Percentiles rank a stretch among this genome's conserved stretches.
These are phyloP conservation scores for Gracilariopsis chorda DNA, from an alignment of 23 red algal species.

Conservation along the genomic window DNA sequence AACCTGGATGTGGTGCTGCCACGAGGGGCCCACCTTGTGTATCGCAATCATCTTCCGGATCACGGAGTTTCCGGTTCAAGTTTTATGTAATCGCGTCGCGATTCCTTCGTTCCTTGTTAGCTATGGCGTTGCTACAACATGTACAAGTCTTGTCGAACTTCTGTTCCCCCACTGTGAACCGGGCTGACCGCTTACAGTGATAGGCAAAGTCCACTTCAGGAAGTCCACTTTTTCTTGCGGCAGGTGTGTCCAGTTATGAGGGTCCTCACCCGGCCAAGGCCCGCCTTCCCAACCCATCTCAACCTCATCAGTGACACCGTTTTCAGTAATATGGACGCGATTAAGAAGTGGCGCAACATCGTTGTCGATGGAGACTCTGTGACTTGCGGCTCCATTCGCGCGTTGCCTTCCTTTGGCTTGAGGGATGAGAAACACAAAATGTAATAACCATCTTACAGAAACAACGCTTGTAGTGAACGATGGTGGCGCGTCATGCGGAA, in stretches of 20 bases:
- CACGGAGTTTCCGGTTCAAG: too few species aligned
- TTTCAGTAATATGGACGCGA: not conserved
- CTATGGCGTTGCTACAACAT: not conserved
- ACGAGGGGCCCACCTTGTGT: too few species aligned
- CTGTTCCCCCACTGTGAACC: constrained; percentile 56
- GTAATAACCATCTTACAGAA: constrained; percentile 62
- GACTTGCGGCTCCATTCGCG: not conserved
- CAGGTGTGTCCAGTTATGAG: constrained; percentile 33
- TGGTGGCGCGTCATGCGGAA: constrained; percentile 77
- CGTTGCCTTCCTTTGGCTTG: not conserved
- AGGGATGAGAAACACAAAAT: constrained; percentile 76
- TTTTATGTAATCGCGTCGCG: too few species aligned
- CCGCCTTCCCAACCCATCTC: constrained; percentile 50
- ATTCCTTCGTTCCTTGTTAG: not conserved
- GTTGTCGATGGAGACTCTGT: not conserved
- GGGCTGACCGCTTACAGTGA: constrained; percentile 42
- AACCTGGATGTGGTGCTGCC: too few species aligned
- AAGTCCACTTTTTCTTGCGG: constrained; percentile 54
- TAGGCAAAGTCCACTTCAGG: constrained; percentile 61
- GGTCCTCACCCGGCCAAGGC: constrained; percentile 39
- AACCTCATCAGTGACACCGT: constrained; percentile 5
- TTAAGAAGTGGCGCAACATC: constrained; percentile 16
- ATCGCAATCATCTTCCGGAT: too few species aligned
- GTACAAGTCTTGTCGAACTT: constrained; percentile 8
- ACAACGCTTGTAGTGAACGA: constrained; percentile 75